Evolutionary conservation across 768 basidiomycete species (phyloP), one percentile per base, ranked within the genome.

Genomic region (Udeniomyces megalosporus): DNA sequence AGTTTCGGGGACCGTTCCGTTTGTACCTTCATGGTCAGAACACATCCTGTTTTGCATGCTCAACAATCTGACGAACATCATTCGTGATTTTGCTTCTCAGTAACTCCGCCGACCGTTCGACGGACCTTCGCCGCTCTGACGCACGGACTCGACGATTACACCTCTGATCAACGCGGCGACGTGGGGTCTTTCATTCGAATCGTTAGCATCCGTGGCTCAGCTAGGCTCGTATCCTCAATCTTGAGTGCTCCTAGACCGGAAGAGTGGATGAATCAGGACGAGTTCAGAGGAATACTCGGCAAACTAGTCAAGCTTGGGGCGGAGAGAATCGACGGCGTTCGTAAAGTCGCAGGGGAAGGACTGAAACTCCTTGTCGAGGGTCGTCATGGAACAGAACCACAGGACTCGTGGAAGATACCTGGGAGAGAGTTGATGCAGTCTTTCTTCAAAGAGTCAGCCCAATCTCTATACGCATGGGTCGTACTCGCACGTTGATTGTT

Each of bases 131-230:
- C 79, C 58, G 78, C 80, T 22, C 66, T 75, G 29, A 72, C 84
- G n/a, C 71, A 70, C n/a, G 91, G 88, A 3, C 74, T 99, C 57
- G 78, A 81, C 22, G 92, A 99, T 75, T 99, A 97, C 70, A 85
- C 88, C 5, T 82, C 81, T 52, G 93, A 99, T 71, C 87, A 95
- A 71, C 83, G 93, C 67, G 93, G 93, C 4, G 95, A 99, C 70
- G 85, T 99, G 42, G 93, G 93, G 46, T 96, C 93, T 2, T 95
- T 91, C 90, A 80, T 91, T 56, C 86, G 93, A 66, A 79, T 86
- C 7, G 81, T 82, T 2, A 86, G 84, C 68, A 79, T 91, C 55
- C 77, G 77, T 50, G 84, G 84, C 11, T 74, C 91, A 60, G 77
- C 81, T 20, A 74, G 76, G 8, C 73, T 82, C 62, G 75, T 80